Evolutionary conservation across 768 basidiomycete species (phyloP).

Genomic region (Lactarius indigo): DNA sequence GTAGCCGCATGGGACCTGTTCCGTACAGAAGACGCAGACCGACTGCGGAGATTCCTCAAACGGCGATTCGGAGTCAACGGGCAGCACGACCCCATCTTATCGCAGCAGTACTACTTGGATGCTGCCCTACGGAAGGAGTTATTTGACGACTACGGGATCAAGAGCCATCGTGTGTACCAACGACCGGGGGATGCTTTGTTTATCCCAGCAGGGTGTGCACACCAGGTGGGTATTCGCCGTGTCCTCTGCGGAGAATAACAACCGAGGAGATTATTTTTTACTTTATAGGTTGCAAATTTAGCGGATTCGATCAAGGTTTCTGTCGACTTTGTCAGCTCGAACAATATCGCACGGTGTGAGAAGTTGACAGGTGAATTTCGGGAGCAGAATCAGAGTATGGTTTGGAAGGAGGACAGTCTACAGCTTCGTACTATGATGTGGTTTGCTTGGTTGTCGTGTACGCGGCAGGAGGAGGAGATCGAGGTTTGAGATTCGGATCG

Average conservation of each 20-base stretch:
- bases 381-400: constrained; percentile 80
- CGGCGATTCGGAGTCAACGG: constrained; percentile 54
- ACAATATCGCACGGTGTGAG: constrained; percentile 86
- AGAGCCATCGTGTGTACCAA: constrained; percentile 83
- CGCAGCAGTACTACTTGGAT: constrained; percentile 85
- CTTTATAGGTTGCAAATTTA: constrained; percentile 81
- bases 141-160: constrained; percentile 62
- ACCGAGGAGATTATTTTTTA: background rate
- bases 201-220: constrained; percentile 91
- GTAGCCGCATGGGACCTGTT: constrained; percentile 92
- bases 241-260: background rate
- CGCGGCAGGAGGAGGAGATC: constrained; percentile 41
- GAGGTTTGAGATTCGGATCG: background rate
- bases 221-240: constrained; percentile 56
- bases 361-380: constrained; percentile 85
- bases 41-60: constrained; percentile 70
- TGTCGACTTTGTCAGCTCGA: constrained; percentile 90
- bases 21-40: constrained; percentile 75
- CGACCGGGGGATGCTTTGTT: constrained; percentile 90
- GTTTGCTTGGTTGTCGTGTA: constrained; percentile 84
- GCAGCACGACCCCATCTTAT: constrained; percentile 83
- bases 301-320: constrained; percentile 97
- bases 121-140: constrained; percentile 61
- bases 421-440: constrained; percentile 92
- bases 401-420: constrained; percentile 93